Base-by-base conservation (phyloP, 768 basidiomycete genomes). In the Royoungia palumana region DNA sequence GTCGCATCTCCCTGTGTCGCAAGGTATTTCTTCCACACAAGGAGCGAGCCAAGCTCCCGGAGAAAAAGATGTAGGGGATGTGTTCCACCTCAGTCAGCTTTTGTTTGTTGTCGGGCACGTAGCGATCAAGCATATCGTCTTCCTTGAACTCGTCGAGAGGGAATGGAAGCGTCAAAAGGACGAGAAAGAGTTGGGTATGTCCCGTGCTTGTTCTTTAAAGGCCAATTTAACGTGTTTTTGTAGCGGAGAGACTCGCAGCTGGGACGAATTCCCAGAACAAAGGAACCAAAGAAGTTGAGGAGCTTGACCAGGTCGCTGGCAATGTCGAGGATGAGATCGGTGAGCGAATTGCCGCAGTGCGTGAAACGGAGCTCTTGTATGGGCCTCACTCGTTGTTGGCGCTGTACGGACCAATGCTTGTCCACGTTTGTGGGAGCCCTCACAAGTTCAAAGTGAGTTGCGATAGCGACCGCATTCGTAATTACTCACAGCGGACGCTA, bases 281-380 rank as follows among this genome's bases (percentile, higher is more conserved):
- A 22, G 64, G 67, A 8, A 67, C 78, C 30, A 89, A 83, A 50
- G 80, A 82, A 10, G 51, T 76, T 50, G 94, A 96, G 61, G 96
- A 99, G 63, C 82, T 98, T 0, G 96, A 99, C 56, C 94, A 95
- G 59, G 95, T 98, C 10, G 93, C 89, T 8, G 96, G 96, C 6
- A 95, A 94, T 61, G 93, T 93, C 5, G 96, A 99, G 66, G 96
- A 99, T 62, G 96, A 99, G 60, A 95, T 97, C 56, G 96, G 94
- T 13, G 96, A 99, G 49, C 79, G 87, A 9, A 88, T 99, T 34
- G 83, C 87, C 2, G 79, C 72, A 2, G 80, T 96, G 46, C 76
- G 93, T 25, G 96, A 99, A 72, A 77, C 75, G 4, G 94, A 97
- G 67, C 72, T 98, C 40, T 72, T 98, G 13, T 93, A 90, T 56